Evolutionary conservation across 2,329 filamentous ascomycete species (phyloP).

Genomic region (Botrytis cinerea): DNA sequence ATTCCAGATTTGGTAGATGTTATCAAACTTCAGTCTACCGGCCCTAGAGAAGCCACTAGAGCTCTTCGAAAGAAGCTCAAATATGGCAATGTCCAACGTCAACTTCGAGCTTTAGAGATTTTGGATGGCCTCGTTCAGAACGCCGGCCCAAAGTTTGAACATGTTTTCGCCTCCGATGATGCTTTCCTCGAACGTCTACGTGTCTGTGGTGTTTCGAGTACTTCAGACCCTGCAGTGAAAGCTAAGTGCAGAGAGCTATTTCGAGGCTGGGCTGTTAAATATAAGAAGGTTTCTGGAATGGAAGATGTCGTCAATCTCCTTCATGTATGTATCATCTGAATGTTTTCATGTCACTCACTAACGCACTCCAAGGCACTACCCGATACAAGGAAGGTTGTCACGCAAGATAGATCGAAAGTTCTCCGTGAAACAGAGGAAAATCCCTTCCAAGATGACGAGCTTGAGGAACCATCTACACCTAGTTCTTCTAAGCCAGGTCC

Average conservation of each 20-base stretch:
- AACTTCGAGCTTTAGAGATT: constrained; percentile 83
- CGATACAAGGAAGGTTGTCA: constrained; percentile 68
- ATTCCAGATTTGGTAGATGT: constrained; percentile 94
- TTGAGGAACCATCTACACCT: constrained; percentile 48
- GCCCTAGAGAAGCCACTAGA: constrained; percentile 84
- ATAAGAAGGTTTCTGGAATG: constrained; percentile 78
- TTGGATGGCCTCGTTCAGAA: constrained; percentile 95
- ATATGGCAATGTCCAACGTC: constrained; percentile 91
- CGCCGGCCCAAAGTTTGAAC: constrained; percentile 83
- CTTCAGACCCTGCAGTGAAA: constrained; percentile 83
- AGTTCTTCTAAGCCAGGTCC: constrained; percentile 15
- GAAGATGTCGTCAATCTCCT: constrained; percentile 79
- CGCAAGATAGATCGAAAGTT: constrained; percentile 78
- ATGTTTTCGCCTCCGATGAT: constrained; percentile 78
- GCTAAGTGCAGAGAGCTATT: constrained; percentile 88
- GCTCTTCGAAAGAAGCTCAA: constrained; percentile 98
- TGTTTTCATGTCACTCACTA: constrained; percentile 22
- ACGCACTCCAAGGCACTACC: constrained; percentile 54
- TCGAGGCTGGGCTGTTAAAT: constrained; percentile 79
- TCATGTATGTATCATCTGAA: constrained; percentile 47
- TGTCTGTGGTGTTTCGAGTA: constrained; percentile 79
- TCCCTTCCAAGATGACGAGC: constrained; percentile 68
- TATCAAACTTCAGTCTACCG: constrained; percentile 83
- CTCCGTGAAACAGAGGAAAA: constrained; percentile 75
- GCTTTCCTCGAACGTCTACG: constrained; percentile 87